Evolutionary conservation across 2,329 filamentous ascomycete genomes (phyloP), one percentile per base, ranked within the genome.

Genomic region (Tolypocladium tundrense): DNA sequence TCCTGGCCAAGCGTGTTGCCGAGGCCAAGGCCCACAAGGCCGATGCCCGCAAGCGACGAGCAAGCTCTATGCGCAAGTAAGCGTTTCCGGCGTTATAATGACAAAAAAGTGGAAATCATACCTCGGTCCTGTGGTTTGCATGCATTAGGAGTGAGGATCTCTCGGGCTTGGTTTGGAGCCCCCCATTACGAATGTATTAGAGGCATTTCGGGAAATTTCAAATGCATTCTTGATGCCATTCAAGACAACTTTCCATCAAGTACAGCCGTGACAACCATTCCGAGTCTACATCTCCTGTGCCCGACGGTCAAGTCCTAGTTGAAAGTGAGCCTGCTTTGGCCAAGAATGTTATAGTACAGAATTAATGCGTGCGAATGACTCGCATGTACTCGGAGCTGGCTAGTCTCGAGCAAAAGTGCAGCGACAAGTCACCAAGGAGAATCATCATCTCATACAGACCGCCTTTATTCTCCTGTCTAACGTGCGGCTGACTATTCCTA

Each of bases 1-100:
- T 97, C 77, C 86, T 99, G 65, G 91, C 94, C 82, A 95, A 94
- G 89, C 94, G 94, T 82, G 90, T 97, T 73, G 83, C 86, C 75
- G 94, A 99, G 84, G 89, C 91, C 83, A 96, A 97, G 86, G 83
- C 88, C 75, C 87, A 88, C 80, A 93, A 94, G 84, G 87, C 87
- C 70, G 93, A 97, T 81, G 82, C 88, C 77, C 90, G 91, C 83
- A 97, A 97, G 91, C 88, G 94, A 77, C 87, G 94, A 76, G 93
- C 93, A 71, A 95, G 90, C 77, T 97, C 93, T 73, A 91, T 95
- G 88, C 87, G 83, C 83, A 93, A 93, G 82, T 91, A 90, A 80
- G 82, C 55, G 57, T 53, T 64, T 67, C 62, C 64, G 67, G 71
- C 68, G 68, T 70, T 69, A 67, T 65, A 67, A 67, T 64, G 67